These are phyloP conservation scores for Pyrus bretschneideri DNA, from an alignment of 306 rosid species.

Conservation along the genomic window DNA sequence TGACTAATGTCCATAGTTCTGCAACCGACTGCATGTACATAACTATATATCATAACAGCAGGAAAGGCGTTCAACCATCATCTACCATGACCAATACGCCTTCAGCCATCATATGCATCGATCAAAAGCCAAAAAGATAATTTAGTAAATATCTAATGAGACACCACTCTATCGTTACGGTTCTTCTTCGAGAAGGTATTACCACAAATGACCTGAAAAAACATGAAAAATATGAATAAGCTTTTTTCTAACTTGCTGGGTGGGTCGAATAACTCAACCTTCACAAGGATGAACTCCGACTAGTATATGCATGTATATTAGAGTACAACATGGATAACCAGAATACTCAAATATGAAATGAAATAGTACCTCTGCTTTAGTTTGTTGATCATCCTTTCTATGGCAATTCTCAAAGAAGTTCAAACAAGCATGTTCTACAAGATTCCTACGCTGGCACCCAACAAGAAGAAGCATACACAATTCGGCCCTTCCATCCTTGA, in stretches of 20 bases:
- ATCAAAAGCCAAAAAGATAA: too few species aligned
- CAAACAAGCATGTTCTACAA: not conserved
- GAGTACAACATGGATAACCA: not conserved
- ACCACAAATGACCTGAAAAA: slow-evolving; percentile 1
- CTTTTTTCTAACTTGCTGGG: not conserved
- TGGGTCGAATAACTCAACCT: not conserved
- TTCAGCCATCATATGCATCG: not conserved
- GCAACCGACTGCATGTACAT: not conserved
- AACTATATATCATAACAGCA: not conserved
- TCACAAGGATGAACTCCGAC: not conserved
- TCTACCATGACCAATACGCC: not conserved
- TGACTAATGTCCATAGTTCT: not conserved
- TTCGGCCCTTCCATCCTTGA: slow-evolving; percentile 70
- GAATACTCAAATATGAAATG: not conserved
- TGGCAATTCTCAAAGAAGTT: not conserved
- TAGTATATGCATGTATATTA: not conserved
- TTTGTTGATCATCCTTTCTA: not conserved
- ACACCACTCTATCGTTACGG: not conserved
- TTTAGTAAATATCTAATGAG: not conserved
- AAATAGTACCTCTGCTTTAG: not conserved
- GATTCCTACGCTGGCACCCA: slow-evolving; percentile 54
- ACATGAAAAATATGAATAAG: not conserved
- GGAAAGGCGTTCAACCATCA: not conserved
- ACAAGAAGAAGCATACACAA: slow-evolving; percentile 47
- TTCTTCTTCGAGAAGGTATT: not conserved